Evolutionary conservation across 2,329 filamentous ascomycete species (phyloP).

Genomic region (Escovopsis weberi): DNA sequence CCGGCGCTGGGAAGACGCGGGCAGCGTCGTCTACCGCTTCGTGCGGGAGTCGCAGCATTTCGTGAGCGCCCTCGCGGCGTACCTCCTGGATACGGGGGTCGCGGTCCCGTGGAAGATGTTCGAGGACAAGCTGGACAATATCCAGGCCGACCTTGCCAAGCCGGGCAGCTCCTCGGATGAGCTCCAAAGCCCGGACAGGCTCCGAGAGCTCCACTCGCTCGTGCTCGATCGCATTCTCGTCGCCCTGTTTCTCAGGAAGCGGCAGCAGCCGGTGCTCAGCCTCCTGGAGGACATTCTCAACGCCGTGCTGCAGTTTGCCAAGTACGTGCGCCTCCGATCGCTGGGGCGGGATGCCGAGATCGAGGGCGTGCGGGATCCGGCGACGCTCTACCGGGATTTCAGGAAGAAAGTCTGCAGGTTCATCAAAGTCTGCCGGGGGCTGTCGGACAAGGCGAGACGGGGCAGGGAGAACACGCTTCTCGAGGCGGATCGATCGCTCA

Average conservation of each 20-base stretch:
- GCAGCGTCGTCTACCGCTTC: conserved; percentile 40
- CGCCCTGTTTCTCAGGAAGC: conserved; percentile 56
- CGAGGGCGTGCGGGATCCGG: conserved; percentile 9
- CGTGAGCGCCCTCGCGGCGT: conserved; percentile 54
- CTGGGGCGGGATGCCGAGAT: conserved; percentile 14
- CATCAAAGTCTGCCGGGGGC: conserved; percentile 52
- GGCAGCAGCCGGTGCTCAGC: conserved; percentile 57
- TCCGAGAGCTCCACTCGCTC: conserved; percentile 57
- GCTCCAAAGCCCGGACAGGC: conserved; percentile 42
- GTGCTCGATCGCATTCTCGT: conserved; percentile 64
- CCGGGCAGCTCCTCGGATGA: conserved; percentile 20
- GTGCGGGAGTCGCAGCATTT: conserved; percentile 70
- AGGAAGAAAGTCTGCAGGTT: conserved; percentile 61
- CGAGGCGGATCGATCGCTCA: conserved; percentile 18
- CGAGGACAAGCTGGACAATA: conserved; percentile 44
- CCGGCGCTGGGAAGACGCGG: conserved; percentile 19
- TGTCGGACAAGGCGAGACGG: conserved; percentile 47
- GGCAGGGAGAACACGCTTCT: conserved; percentile 15
- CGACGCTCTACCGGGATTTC: conserved; percentile 48
- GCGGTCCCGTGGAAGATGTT: conserved; percentile 59
- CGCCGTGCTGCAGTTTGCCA: conserved; percentile 58
- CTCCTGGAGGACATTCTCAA: conserved; percentile 66
- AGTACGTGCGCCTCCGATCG: conserved; percentile 26
- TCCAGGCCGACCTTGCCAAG: conserved; percentile 42
- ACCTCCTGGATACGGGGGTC: conserved; percentile 71